Evolutionary conservation across 2,329 filamentous ascomycete species (phyloP).

Genomic region (Delphinella strobiligena): DNA sequence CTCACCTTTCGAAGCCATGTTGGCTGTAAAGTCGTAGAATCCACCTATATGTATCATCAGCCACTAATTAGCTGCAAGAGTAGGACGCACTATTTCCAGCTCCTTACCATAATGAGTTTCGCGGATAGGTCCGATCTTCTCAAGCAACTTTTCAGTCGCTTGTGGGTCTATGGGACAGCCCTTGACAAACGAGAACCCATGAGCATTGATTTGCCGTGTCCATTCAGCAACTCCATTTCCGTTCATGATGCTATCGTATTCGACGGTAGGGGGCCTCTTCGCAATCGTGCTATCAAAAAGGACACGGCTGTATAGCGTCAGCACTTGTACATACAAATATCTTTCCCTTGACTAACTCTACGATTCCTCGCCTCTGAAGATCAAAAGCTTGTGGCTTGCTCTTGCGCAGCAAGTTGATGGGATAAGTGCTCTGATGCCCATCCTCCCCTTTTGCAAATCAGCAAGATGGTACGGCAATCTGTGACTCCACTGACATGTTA

Average conservation of each 20-base stretch:
- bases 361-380: conserved; percentile 7
- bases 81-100: conserved; percentile 14
- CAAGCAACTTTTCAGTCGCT: conserved; percentile 61
- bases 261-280: conserved; percentile 1
- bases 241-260: conserved; percentile 5
- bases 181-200: conserved; percentile 69
- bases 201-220: conserved; percentile 36
- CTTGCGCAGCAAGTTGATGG: conserved; percentile 8
- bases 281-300: conserved; percentile 4
- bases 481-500: neutral
- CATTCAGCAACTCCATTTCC: conserved; percentile 6
- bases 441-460: conserved; percentile 5
- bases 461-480: neutral
- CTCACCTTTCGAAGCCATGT: conserved; percentile 58
- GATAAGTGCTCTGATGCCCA: conserved; percentile 11
- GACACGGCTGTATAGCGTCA: conserved; percentile 2
- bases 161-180: conserved; percentile 56
- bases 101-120: conserved; percentile 79
- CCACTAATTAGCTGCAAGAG: neutral
- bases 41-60: conserved; percentile 31
- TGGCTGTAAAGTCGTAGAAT: conserved; percentile 80
- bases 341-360: conserved; percentile 4
- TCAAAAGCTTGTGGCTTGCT: conserved; percentile 4
- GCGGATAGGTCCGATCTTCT: conserved; percentile 75
- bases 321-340: neutral